phyloP scores from a whole-genome alignment of 2,329 filamentous ascomycete species.

The Thyridium curvatum region DNA sequence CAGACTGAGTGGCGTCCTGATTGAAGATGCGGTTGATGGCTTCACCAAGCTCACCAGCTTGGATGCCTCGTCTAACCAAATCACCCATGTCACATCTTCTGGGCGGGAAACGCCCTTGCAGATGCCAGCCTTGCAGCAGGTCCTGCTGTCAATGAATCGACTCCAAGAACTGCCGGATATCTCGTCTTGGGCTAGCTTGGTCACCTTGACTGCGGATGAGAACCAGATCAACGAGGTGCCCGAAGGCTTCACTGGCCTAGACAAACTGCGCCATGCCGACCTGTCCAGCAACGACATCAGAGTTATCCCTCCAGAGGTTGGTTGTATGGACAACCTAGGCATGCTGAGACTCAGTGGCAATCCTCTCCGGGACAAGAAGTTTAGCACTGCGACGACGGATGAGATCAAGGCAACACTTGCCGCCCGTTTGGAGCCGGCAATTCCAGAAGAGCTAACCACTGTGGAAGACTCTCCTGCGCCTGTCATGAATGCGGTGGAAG shows the following conservation, averaged over 20 bases:
- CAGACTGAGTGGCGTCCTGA: slow-evolving; percentile 65
- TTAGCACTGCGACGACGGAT: slow-evolving; percentile 71
- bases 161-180: slow-evolving; percentile 68
- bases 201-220: slow-evolving; percentile 71
- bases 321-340: slow-evolving; percentile 69
- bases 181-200: slow-evolving; percentile 64
- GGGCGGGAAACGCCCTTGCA: slow-evolving; percentile 37
- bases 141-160: slow-evolving; percentile 77
- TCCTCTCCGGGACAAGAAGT: slow-evolving; percentile 81
- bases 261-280: slow-evolving; percentile 68
- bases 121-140: slow-evolving; percentile 64
- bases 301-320: slow-evolving; percentile 68
- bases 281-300: slow-evolving; percentile 81
- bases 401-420: slow-evolving; percentile 72
- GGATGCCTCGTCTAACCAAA: slow-evolving; percentile 70
- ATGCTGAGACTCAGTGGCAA: slow-evolving; percentile 81
- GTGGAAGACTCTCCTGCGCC: slow-evolving; percentile 17
- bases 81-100: slow-evolving; percentile 46
- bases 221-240: slow-evolving; percentile 77
- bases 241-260: slow-evolving; percentile 62
- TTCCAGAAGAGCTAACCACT: slow-evolving; percentile 21
- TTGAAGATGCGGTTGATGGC: slow-evolving; percentile 52
- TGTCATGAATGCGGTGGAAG: not conserved
- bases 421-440: slow-evolving; percentile 53
- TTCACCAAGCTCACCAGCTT: slow-evolving; percentile 65